phyloP scores from a whole-genome alignment of 345 rosid genomes.

The Salix arbutifolia region DNA sequence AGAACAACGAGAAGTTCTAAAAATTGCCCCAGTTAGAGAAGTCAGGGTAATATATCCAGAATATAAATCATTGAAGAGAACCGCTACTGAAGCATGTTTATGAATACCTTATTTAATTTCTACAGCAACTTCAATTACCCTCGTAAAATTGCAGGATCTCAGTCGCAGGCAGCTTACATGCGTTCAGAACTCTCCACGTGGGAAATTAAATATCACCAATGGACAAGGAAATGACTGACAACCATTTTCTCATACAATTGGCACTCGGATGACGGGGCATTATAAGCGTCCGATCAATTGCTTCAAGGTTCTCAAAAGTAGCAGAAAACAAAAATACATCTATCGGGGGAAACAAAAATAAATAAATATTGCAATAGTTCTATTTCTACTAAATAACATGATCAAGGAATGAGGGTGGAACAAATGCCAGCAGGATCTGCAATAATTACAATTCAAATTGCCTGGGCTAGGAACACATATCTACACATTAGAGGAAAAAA shows the following conservation, averaged over 20 bases:
- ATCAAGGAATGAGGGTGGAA: neutral
- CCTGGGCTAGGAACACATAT: constrained; percentile 22
- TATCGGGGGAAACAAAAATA: neutral
- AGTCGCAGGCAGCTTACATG: neutral
- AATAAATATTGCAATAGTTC: neutral
- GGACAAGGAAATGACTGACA: neutral
- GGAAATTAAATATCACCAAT: neutral
- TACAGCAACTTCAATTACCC: too few relatives aligned
- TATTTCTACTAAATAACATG: neutral
- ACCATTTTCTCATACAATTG: neutral
- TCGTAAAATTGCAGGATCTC: neutral
- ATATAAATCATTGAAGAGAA: too few relatives aligned
- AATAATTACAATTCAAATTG: constrained; percentile 35
- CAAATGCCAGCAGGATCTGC: constrained; percentile 9
- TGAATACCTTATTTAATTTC: too few relatives aligned
- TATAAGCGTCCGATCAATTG: neutral
- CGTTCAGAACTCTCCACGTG: neutral
- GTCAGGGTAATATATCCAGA: too few relatives aligned
- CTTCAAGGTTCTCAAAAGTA: neutral
- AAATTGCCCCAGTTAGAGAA: too few relatives aligned
- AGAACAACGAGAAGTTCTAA: too few relatives aligned
- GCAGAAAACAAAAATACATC: neutral
- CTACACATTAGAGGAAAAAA: constrained; percentile 19
- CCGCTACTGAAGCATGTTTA: too few relatives aligned
- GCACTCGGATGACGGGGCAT: neutral